These are phyloP conservation scores for Panicum miliaceum DNA, from an alignment of 176 grass and related monocot genomes.

Conservation along the genomic window DNA sequence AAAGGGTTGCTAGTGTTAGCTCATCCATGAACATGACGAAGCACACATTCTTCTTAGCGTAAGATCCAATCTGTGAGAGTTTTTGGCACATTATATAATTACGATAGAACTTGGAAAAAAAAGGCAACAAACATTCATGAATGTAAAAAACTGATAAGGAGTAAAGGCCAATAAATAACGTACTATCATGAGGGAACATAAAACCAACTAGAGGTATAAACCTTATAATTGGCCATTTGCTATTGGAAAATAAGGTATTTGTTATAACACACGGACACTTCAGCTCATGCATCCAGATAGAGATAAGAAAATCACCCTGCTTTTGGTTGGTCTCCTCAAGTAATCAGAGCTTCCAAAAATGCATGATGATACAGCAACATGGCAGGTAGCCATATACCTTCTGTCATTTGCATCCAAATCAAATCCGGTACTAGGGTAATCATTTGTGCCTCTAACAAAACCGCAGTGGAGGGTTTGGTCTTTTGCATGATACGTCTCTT, in stretches of 20 bases:
- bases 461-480: constrained; percentile 88
- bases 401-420: constrained; percentile 76
- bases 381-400: constrained; percentile 67
- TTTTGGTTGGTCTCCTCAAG: constrained; percentile 84
- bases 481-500: constrained; percentile 70
- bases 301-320: constrained; percentile 63
- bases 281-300: constrained; percentile 26
- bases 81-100: constrained; percentile 33
- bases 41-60: constrained; percentile 85
- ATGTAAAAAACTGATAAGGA: constrained; percentile 13
- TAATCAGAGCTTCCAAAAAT: constrained; percentile 96
- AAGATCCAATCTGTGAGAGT: constrained; percentile 77
- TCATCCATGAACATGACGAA: constrained; percentile 97
- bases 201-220: constrained; percentile 12
- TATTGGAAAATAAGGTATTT: constrained; percentile 27
- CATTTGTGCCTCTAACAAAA: constrained; percentile 65
- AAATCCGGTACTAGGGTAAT: constrained; percentile 61
- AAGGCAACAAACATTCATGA: constrained; percentile 9
- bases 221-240: constrained; percentile 25
- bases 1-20: constrained; percentile 76
- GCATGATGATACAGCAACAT: constrained; percentile 82
- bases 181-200: constrained; percentile 8
- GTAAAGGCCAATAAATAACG: background rate
- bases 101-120: constrained; percentile 30
- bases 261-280: background rate